phyloP scores from a whole-genome alignment of 345 rosid genomes.

The Citrus inodora region DNA sequence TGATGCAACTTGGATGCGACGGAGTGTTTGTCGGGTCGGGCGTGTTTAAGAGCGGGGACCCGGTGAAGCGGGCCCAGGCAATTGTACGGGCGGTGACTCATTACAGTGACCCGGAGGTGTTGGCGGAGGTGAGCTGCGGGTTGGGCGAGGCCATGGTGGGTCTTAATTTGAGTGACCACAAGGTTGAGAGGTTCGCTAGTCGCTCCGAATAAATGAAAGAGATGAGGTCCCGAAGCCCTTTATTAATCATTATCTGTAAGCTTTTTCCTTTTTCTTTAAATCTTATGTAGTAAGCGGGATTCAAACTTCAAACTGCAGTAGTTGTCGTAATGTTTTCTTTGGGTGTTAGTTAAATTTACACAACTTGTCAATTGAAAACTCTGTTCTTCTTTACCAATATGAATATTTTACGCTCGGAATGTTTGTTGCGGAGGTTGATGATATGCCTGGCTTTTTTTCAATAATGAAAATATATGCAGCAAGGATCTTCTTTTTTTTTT shows the following conservation, averaged over 20 bases:
- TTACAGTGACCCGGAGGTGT: slow-evolving; percentile 52
- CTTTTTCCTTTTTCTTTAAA: not conserved
- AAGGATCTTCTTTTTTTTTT: not conserved
- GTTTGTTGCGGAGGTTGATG: not conserved
- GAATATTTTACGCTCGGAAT: not conserved
- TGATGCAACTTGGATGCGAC: slow-evolving; percentile 78
- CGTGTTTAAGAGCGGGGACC: slow-evolving; percentile 70
- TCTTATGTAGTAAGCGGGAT: not conserved
- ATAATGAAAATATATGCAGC: not conserved
- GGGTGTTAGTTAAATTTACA: not conserved
- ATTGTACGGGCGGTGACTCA: slow-evolving; percentile 69
- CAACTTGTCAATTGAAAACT: not conserved
- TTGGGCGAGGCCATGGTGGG: slow-evolving; percentile 80
- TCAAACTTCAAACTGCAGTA: not conserved
- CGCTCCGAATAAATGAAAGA: slow-evolving; percentile 45
- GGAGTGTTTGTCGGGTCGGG: slow-evolving; percentile 73
- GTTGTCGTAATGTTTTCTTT: not conserved
- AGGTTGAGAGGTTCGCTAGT: slow-evolving; percentile 69
- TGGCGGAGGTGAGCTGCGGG: slow-evolving; percentile 69
- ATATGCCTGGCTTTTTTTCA: not conserved
- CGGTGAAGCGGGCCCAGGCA: slow-evolving; percentile 58
- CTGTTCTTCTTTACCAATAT: not conserved
- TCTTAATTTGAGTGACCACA: slow-evolving; percentile 53
- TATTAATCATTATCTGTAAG: not conserved
- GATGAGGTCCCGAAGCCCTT: slow-evolving; percentile 1